Conservation (phyloP, 345 rosid species). For the Tarenaya hassleriana region DNA sequence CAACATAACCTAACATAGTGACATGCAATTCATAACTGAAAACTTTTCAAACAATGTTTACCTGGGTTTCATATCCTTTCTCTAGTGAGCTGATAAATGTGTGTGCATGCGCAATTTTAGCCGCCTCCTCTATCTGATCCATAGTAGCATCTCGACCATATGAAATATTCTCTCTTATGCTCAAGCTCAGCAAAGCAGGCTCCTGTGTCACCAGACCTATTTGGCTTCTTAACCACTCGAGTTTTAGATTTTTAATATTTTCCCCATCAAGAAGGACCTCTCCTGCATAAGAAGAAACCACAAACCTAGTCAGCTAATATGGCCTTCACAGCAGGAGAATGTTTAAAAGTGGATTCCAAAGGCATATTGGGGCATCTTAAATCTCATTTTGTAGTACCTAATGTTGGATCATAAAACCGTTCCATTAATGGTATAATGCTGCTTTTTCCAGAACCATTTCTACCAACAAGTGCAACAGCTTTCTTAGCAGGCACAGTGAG, state of each 20-base stretch:
- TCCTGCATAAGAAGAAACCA: slow-evolving; percentile 50
- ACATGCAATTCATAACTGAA: slow-evolving; percentile 6
- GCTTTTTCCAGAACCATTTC: slow-evolving; percentile 99
- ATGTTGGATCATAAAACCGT: slow-evolving; percentile 97
- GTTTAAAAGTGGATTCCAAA: slow-evolving; percentile 9
- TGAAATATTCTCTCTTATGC: slow-evolving; percentile 80
- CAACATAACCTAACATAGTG: slow-evolving; percentile 8
- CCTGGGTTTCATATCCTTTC: slow-evolving; percentile 91
- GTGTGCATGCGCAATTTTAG: slow-evolving; percentile 93
- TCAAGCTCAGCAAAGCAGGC: slow-evolving; percentile 92
- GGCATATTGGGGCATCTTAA: slow-evolving; percentile 9
- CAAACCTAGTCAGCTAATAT: slow-evolving; percentile 13
- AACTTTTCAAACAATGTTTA: slow-evolving; percentile 16
- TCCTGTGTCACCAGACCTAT: slow-evolving; percentile 97
- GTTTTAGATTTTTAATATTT: slow-evolving; percentile 76
- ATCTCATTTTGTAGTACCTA: slow-evolving; percentile 50
- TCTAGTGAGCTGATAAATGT: slow-evolving; percentile 85
- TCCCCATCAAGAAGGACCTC: slow-evolving; percentile 98
- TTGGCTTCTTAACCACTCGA: slow-evolving; percentile 94
- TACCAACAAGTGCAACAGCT: slow-evolving; percentile 96
- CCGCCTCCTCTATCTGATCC: slow-evolving; percentile 95
- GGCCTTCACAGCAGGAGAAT: slow-evolving; percentile 19
- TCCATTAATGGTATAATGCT: slow-evolving; percentile 99
- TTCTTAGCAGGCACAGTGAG: slow-evolving; percentile 97
- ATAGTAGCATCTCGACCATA: slow-evolving; percentile 76